phyloP scores from a whole-genome alignment of 495 filamentous ascomycete genomes.

The Trichoderma erinaceum region DNA sequence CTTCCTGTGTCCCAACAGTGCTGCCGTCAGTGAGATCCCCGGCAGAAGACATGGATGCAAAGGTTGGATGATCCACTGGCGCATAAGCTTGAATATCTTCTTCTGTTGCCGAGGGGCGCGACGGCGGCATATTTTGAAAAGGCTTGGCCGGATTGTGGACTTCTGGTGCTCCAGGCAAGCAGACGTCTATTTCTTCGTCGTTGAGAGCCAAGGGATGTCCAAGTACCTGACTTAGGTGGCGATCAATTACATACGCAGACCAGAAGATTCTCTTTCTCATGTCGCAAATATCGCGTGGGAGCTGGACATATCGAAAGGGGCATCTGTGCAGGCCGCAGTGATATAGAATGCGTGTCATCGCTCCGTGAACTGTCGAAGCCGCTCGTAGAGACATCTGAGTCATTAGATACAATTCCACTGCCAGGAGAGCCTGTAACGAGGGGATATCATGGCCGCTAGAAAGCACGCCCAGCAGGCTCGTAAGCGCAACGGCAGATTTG shows the following conservation, averaged over 20 bases:
- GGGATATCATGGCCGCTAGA: constrained; percentile 7
- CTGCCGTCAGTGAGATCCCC: constrained; percentile 5
- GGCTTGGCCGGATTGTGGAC: constrained; percentile 2
- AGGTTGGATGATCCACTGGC: background rate
- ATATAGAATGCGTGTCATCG: constrained; percentile 6
- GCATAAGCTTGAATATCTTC: background rate
- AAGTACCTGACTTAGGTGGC: background rate
- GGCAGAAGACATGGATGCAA: background rate
- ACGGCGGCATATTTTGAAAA: background rate
- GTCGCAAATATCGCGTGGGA: constrained; percentile 3
- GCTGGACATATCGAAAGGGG: constrained; percentile 11
- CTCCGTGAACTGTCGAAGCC: constrained; percentile 9
- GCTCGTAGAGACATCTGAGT: constrained; percentile 11
- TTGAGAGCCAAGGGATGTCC: constrained; percentile 5
- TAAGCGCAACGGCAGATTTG: background rate
- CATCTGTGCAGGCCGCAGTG: constrained; percentile 7
- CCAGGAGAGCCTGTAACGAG: constrained; percentile 2
- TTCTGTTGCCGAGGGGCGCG: background rate
- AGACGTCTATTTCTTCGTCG: constrained; percentile 6
- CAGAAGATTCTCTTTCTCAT: constrained; percentile 11
- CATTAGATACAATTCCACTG: constrained; percentile 7
- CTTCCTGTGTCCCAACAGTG: background rate
- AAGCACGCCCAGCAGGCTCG: background rate
- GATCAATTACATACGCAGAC: constrained; percentile 9
- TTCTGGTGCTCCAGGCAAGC: background rate